Base-by-base conservation (phyloP, 139 green algal species). In the Eudorina sp. region DNA sequence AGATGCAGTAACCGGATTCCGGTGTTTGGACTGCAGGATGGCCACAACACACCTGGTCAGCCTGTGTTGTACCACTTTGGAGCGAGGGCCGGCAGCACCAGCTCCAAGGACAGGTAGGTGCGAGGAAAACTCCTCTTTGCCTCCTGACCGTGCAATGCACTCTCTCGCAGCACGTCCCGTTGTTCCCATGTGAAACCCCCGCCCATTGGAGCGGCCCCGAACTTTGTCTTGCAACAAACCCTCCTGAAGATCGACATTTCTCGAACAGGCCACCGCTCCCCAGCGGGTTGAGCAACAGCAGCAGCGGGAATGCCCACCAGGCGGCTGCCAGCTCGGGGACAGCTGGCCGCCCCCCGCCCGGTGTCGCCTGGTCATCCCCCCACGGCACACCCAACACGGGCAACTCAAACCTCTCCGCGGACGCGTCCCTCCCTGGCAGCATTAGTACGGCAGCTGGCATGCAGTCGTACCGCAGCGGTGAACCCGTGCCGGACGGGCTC, bases 11-110 rank as follows among this genome's bases (percentile, higher is more conserved):
- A 5, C 21, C 66, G 25, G 7, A 48, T 75, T 48, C 38, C 6
- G 19, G 16, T 23, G 68, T n/a, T 68, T 48, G 76, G 6, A 23
- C 25, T 55, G 82, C 68, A 88, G 83, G 83, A 88, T 81, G 83
- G 83, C 4, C 13, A 27, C 16, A 51, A 45, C 9, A 1, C 31
- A 34, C 11, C 38, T 1, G 4, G 36, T 1, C 83, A 88, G 46
- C 83, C 83, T 3, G 83, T 88, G 83, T 34, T 88, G 21, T 88
- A 88, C 51, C 68, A 81, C 48, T 88, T 82, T 40, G 83, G 83
- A 4, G 16, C 46, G 9, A 40, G 66, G 31, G 18, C 25, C 0
- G 60, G 80, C n/a, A 29, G 60, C 60, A 76, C 53, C 60, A 58
- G 45, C 21, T 38, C 45, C 25, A 53, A 51, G 43, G 43, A 55